These are phyloP conservation scores for Sungouiozyma intestinalis DNA, from an alignment of 805 yeast genomes.

Conservation along the genomic window DNA sequence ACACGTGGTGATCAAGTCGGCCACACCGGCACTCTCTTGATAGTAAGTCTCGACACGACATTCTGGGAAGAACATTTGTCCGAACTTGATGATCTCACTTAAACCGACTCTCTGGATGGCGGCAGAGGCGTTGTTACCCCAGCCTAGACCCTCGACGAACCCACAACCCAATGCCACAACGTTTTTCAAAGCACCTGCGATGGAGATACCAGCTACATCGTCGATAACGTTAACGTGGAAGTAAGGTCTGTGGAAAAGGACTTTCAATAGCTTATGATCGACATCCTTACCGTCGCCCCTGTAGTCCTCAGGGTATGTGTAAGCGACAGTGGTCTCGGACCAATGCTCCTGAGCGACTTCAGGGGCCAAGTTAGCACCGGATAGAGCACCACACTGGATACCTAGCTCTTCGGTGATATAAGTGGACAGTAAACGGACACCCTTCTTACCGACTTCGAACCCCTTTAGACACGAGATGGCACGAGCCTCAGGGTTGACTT, in stretches of 20 bases:
- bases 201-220: conserved; percentile 91
- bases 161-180: conserved; percentile 95
- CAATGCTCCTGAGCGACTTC: conserved; percentile 92
- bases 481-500: conserved; percentile 56
- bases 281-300: conserved; percentile 38
- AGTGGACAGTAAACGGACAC: conserved; percentile 73
- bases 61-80: conserved; percentile 65
- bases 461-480: conserved; percentile 96
- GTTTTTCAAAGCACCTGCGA: conserved; percentile 95
- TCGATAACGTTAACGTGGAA: conserved; percentile 89
- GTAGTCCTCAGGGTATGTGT: conserved; percentile 55
- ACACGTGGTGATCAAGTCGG: conserved; percentile 94
- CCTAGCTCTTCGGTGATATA: conserved; percentile 72
- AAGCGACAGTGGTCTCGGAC: conserved; percentile 97
- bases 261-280: conserved; percentile 59
- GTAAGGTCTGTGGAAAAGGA: conserved; percentile 90
- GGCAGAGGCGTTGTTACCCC: conserved; percentile 98
- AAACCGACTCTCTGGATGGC: conserved; percentile 95
- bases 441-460: conserved; percentile 73
- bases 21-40: conserved; percentile 93
- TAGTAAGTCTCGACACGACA: conserved; percentile 73
- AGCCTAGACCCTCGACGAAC: conserved; percentile 89
- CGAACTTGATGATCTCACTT: conserved; percentile 79
- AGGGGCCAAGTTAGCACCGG: conserved; percentile 95
- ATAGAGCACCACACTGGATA: conserved; percentile 86